Evolutionary conservation across 768 basidiomycete species (phyloP), one percentile per base, ranked within the genome.

Genomic region (Cystofilobasidium macerans): DNA sequence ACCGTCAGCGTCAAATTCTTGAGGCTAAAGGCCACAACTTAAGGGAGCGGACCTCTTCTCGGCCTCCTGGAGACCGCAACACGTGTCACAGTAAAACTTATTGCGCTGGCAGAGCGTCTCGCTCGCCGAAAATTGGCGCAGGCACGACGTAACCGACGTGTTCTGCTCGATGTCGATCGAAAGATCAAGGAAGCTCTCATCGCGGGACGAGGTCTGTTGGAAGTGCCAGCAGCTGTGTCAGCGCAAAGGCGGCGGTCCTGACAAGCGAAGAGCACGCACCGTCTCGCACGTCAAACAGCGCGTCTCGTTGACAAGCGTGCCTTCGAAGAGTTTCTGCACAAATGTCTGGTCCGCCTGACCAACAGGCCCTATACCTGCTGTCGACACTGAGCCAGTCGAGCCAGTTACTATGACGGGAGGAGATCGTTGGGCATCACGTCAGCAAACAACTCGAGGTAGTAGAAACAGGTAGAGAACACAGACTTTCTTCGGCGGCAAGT

Each of bases 121-220:
- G 73, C 87, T 89, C 45, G 92, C 93, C 73, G 90, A 94, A 75
- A 99, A 99, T 74, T 93, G 90, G 54, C 91, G 83, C 40, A 99
- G 82, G 75, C 95, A 99, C 9, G 93, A 87, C 1, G 93, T 94
- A 61, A 99, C 86, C 69, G 90, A 94, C 3, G 92, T 89, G 76
- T 98, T 95, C 76, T 95, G 90, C 75, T 97, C 94, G 71, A 99
- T 98, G 75, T 99, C 95, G 77, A 99, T 90, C 6, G 93, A 97
- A n/a, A 99, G 81, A 78, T 99, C 95, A 62, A 99, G 82, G 78
- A 99, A 99, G 13, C 86, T 84, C 76, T 99, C 95, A 73, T 98
- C 94, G 24, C 95, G 85, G 13, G 91, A 88, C 9, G 90, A 90
- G 6, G 89, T 84, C 88, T 90, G 69, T 12, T n/a, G 40, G 43